These are phyloP conservation scores for Cadophora luteo-olivacea DNA, from an alignment of 2,329 filamentous ascomycete genomes.

Conservation along the genomic window DNA sequence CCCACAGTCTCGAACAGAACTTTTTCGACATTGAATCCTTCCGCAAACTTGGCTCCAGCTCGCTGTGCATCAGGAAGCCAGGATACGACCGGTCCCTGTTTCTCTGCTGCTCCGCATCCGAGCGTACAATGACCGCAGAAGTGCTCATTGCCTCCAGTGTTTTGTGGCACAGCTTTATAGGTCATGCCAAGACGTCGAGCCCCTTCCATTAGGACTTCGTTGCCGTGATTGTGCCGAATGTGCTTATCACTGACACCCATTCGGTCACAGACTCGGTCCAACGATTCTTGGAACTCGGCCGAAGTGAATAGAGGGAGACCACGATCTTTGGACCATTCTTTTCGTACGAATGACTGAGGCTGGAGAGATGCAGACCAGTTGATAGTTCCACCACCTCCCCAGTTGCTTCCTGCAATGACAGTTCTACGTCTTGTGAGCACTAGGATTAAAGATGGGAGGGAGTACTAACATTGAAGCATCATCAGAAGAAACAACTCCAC, in stretches of 20 bases:
- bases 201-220: slow-evolving; percentile 73
- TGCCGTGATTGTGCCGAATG: slow-evolving; percentile 74
- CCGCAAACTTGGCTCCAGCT: slow-evolving; percentile 78
- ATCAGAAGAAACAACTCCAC: slow-evolving; percentile 62
- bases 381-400: slow-evolving; percentile 86
- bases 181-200: slow-evolving; percentile 73
- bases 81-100: slow-evolving; percentile 76
- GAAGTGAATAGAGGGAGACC: slow-evolving; percentile 76
- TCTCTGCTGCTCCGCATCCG: slow-evolving; percentile 69
- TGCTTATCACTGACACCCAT: slow-evolving; percentile 74
- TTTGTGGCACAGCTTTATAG: slow-evolving; percentile 74
- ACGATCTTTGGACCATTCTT: slow-evolving; percentile 42
- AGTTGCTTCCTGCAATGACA: slow-evolving; percentile 73
- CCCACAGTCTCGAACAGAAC: slow-evolving; percentile 67
- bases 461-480: slow-evolving; percentile 57
- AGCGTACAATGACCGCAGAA: slow-evolving; percentile 70
- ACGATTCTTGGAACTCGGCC: slow-evolving; percentile 71
- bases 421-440: slow-evolving; percentile 30
- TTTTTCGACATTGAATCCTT: slow-evolving; percentile 77
- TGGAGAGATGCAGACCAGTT: slow-evolving; percentile 78
- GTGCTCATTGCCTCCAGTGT: slow-evolving; percentile 74
- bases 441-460: background rate
- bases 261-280: slow-evolving; percentile 77
- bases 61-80: slow-evolving; percentile 79
- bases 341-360: slow-evolving; percentile 58